phyloP scores from a whole-genome alignment of 2,329 filamentous ascomycete species.

The Albophoma yamanashiensis region DNA sequence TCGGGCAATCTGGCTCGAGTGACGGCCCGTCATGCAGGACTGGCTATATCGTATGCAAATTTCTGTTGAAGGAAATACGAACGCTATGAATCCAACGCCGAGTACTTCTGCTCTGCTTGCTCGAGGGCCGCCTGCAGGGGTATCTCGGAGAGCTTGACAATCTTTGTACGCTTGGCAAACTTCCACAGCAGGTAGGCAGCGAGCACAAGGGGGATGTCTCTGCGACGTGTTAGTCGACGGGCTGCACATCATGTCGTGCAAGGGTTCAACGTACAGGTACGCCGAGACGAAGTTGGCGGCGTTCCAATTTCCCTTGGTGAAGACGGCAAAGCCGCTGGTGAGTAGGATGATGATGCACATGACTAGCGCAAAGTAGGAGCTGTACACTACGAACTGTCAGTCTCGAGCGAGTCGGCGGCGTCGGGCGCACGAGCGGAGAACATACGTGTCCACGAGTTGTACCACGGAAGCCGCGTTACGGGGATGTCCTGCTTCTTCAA shows the following conservation, averaged over 20 bases:
- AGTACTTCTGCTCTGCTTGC: conserved; percentile 24
- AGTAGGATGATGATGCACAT: conserved; percentile 56
- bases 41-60: too few relatives aligned
- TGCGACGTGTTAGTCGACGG: conserved; percentile 15
- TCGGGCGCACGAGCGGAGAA: not conserved
- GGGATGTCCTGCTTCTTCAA: conserved; percentile 45
- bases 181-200: conserved; percentile 54
- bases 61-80: not conserved
- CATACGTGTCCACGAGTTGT: conserved; percentile 51
- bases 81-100: conserved; percentile 3
- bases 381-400: conserved; percentile 34
- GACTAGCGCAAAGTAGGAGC: conserved; percentile 47
- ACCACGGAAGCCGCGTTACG: conserved; percentile 43
- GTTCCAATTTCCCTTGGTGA: conserved; percentile 49
- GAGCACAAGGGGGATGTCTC: conserved; percentile 49
- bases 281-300: conserved; percentile 47
- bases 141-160: conserved; percentile 38
- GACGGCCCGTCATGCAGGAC: too few relatives aligned
- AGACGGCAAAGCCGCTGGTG: conserved; percentile 57
- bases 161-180: conserved; percentile 49
- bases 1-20: too few relatives aligned
- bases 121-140: conserved; percentile 41
- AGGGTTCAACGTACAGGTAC: conserved; percentile 40
- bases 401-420: not conserved
- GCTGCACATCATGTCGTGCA: not conserved